Percentiles rank a stretch among this genome's conserved stretches.
Conservation (phyloP, 2,329 filamentous ascomycete species). For the Leptographium procerum region DNA sequence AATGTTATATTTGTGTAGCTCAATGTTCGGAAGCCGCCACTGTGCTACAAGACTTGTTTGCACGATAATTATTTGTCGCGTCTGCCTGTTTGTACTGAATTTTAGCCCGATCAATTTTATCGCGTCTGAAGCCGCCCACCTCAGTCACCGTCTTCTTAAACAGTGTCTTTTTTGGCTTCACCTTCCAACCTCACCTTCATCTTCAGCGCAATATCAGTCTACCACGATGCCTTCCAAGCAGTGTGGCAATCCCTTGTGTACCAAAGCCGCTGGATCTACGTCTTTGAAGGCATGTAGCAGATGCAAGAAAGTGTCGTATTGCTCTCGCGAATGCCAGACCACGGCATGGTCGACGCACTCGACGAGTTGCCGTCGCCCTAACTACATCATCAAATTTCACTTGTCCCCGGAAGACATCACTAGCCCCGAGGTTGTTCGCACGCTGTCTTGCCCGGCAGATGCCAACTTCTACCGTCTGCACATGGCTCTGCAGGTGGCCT, state of each 20-base stretch:
- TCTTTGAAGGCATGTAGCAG: not conserved
- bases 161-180: too few species aligned
- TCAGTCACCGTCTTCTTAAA: too few species aligned
- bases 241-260: not conserved
- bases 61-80: too few species aligned
- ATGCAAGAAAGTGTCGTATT: not conserved
- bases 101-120: too few species aligned
- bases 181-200: too few species aligned
- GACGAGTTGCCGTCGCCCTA: not conserved
- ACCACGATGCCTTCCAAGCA: not conserved
- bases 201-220: too few species aligned
- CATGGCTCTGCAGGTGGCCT: not conserved
- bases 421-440: not conserved
- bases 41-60: too few species aligned
- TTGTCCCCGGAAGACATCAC: not conserved
- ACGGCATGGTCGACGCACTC: not conserved
- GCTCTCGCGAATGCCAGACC: not conserved
- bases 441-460: not conserved
- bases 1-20: too few species aligned
- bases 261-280: not conserved
- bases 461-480: not conserved
- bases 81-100: too few species aligned
- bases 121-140: too few species aligned
- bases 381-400: not conserved
- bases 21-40: too few species aligned